A percentile compares a stretch with the other conserved stretches of the same genome.
Conservation (phyloP, 202 grass and related monocot genomes). For the Zizania palustris region DNA sequence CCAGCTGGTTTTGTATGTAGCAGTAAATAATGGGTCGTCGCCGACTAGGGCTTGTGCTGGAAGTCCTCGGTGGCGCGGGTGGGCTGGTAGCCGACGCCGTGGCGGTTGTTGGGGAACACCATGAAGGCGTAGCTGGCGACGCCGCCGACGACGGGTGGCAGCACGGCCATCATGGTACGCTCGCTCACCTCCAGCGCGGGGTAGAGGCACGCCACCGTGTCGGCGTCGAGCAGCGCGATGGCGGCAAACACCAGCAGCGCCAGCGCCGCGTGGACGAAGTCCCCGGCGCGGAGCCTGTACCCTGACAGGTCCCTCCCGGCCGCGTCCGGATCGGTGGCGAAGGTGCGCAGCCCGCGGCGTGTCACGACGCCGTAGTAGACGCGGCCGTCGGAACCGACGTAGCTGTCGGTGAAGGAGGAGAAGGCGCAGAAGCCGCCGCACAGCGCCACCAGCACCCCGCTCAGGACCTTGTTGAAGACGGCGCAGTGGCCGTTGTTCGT, state of each 20-base stretch:
- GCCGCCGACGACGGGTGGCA: conserved; percentile 61
- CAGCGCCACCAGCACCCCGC: conserved; percentile 44
- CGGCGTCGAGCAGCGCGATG: conserved; percentile 60
- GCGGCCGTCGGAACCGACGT: conserved; percentile 65
- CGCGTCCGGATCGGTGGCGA: conserved; percentile 44
- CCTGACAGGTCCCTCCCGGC: conserved; percentile 47
- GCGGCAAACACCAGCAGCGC: conserved; percentile 65
- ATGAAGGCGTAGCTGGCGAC: conserved; percentile 64
- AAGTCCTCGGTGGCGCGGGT: conserved; percentile 43
- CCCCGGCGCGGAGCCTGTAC: conserved; percentile 54
- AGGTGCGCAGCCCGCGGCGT: conserved; percentile 48
- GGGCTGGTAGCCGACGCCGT: conserved; percentile 73
- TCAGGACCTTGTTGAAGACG: conserved; percentile 48
- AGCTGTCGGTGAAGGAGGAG: conserved; percentile 83
- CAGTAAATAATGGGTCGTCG: not conserved
- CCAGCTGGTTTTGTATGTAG: no score
- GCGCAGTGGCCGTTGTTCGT: conserved; percentile 77
- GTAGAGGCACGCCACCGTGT: conserved; percentile 65
- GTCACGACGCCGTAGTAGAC: conserved; percentile 80
- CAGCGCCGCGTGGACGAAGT: conserved; percentile 69
- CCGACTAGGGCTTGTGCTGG: conserved; percentile 23
- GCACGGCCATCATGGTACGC: conserved; percentile 57
- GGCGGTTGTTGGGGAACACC: conserved; percentile 65
- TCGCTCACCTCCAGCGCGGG: conserved; percentile 54
- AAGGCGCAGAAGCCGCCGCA: conserved; percentile 71